phyloP scores from a whole-genome alignment of 2,329 filamentous ascomycete species.

The Cucurbitaria berberidis region DNA sequence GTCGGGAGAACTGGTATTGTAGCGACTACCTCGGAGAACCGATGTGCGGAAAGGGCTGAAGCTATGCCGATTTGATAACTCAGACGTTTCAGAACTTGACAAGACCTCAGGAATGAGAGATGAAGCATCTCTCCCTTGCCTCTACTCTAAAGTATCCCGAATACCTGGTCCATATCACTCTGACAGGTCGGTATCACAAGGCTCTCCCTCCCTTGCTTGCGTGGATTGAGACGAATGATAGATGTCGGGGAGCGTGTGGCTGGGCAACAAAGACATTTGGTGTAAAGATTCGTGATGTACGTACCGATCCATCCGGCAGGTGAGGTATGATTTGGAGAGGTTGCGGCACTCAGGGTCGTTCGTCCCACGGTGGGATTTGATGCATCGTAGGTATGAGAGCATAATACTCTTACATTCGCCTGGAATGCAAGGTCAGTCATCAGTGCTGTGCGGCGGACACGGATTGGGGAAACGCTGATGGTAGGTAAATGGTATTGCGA shows the following conservation, averaged over 20 bases:
- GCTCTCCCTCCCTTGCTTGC: constrained; percentile 29
- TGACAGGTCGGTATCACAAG: constrained; percentile 45
- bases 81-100: constrained; percentile 37
- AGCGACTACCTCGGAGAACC: constrained; percentile 15
- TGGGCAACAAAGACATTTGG: constrained; percentile 17
- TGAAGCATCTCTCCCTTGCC: constrained; percentile 33
- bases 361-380: constrained; percentile 81
- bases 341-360: constrained; percentile 86
- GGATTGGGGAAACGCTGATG: constrained; percentile 1
- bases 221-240: constrained; percentile 9
- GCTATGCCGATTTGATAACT: constrained; percentile 28
- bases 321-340: constrained; percentile 85
- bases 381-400: constrained; percentile 81
- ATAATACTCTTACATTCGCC: constrained; percentile 95
- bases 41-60: constrained; percentile 22
- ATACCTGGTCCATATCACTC: constrained; percentile 35
- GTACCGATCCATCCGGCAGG: constrained; percentile 93
- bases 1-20: constrained; percentile 22
- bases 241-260: constrained; percentile 4
- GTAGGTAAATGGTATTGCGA: constrained; percentile 54
- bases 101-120: constrained; percentile 28
- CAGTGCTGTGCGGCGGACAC: neutral
- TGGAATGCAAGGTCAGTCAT: constrained; percentile 49
- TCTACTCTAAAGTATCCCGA: constrained; percentile 23
- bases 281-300: constrained; percentile 44